phyloP scores from a whole-genome alignment of 768 basidiomycete genomes.

The Hypsizygus marmoreus region DNA sequence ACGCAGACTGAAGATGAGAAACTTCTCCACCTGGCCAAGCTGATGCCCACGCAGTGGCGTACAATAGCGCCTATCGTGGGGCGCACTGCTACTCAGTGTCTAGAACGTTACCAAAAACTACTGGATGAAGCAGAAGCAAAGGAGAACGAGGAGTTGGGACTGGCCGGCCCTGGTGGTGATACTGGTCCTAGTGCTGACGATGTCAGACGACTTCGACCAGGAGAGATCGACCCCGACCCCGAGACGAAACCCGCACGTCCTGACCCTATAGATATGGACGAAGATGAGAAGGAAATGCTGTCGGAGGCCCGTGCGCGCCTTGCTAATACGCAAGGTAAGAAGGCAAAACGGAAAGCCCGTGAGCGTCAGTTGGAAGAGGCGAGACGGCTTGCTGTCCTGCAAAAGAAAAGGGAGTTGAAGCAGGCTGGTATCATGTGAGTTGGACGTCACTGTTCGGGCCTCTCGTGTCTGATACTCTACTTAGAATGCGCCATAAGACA shows the following conservation, averaged over 20 bases:
- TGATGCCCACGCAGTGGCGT: conserved; percentile 99
- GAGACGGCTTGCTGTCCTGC: conserved; percentile 87
- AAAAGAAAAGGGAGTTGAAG: conserved; percentile 97
- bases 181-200: conserved; percentile 90
- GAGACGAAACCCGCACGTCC: conserved; percentile 98
- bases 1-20: conserved; percentile 97
- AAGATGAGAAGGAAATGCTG: conserved; percentile 99
- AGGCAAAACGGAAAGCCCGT: conserved; percentile 97
- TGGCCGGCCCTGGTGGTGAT: conserved; percentile 82
- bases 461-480: background rate
- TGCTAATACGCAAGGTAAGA: conserved; percentile 99
- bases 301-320: conserved; percentile 97
- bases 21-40: conserved; percentile 92
- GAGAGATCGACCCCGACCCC: conserved; percentile 98
- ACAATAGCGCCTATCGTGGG: conserved; percentile 99
- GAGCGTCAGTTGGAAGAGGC: conserved; percentile 98
- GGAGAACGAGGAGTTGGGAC: conserved; percentile 92
- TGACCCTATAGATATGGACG: conserved; percentile 99
- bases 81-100: conserved; percentile 94
- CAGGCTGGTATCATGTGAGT: conserved; percentile 95
- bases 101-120: conserved; percentile 97
- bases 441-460: conserved; percentile 3
- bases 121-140: conserved; percentile 96
- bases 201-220: conserved; percentile 83
- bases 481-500: conserved; percentile 89